Conservation (phyloP, 306 rosid genomes). For the Quercus rubra region DNA sequence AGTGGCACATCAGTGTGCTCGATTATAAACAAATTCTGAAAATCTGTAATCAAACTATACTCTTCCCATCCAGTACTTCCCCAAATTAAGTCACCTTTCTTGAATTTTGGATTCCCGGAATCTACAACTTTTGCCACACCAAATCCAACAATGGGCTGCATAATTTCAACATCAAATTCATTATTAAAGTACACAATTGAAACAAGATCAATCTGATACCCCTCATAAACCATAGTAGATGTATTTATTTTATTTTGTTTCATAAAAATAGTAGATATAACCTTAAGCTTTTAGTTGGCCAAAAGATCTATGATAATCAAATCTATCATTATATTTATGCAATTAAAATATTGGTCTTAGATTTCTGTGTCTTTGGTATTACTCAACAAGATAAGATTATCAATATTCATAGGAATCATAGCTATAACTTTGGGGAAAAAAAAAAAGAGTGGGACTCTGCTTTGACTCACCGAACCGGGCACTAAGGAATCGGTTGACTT, state of each 20-base stretch:
- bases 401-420: no score
- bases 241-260: no score
- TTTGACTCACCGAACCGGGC: no score
- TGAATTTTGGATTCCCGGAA: conserved; percentile 21
- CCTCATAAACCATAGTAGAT: not conserved
- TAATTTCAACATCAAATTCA: not conserved
- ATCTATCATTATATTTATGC: no score
- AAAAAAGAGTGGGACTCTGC: no score
- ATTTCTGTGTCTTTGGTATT: no score
- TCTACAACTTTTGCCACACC: conserved; percentile 36
- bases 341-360: no score
- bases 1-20: conserved; percentile 32
- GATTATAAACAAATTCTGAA: conserved; percentile 5
- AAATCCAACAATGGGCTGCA: conserved; percentile 31
- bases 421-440: no score
- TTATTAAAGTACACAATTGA: not conserved
- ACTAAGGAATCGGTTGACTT: not conserved
- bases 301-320: no score
- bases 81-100: conserved; percentile 31
- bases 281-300: not conserved
- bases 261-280: not conserved
- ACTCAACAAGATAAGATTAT: no score
- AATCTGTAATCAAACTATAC: conserved; percentile 11
- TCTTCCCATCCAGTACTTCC: conserved; percentile 36
- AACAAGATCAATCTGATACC: not conserved